Conservation (phyloP, 345 rosid species). For the Mercurialis annua region DNA sequence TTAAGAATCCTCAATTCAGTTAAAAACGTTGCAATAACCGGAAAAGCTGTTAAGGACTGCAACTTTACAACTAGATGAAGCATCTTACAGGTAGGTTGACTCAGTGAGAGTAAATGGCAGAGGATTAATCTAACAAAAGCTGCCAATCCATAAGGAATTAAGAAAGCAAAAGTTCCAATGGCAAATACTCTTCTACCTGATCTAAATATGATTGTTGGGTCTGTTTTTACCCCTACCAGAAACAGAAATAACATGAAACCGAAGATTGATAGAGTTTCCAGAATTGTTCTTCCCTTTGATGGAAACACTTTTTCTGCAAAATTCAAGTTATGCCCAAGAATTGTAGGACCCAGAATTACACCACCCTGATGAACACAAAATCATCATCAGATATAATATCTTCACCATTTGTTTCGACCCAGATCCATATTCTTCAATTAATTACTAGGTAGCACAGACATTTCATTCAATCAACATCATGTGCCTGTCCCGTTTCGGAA, state of each 20-base stretch:
- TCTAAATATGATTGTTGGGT: constrained; percentile 14
- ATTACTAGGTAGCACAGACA: too few relatives aligned
- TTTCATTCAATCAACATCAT: background rate
- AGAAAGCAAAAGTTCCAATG: constrained; percentile 16
- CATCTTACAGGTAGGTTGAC: constrained; percentile 1
- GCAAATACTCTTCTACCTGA: constrained; percentile 8
- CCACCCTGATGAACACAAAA: constrained; percentile 35
- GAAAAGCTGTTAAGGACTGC: constrained; percentile 37
- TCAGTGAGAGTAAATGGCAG: constrained; percentile 11
- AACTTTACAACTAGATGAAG: constrained; percentile 16
- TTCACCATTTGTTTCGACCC: too few relatives aligned
- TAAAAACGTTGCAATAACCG: constrained; percentile 32
- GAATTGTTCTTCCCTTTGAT: constrained; percentile 17
- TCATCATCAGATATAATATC: background rate
- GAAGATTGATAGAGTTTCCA: constrained; percentile 31
- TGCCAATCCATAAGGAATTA: constrained; percentile 16
- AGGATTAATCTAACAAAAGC: constrained; percentile 7
- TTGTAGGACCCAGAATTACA: constrained; percentile 39
- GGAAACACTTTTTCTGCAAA: constrained; percentile 31
- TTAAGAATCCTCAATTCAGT: constrained; percentile 38
- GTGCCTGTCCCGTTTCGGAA: too few relatives aligned
- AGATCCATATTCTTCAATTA: background rate
- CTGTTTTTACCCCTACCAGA: constrained; percentile 39
- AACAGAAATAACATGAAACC: constrained; percentile 39
- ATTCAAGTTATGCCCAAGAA: constrained; percentile 28